phyloP scores from a whole-genome alignment of 139 green algal genomes.

The Raphidocelis subcapitata region DNA sequence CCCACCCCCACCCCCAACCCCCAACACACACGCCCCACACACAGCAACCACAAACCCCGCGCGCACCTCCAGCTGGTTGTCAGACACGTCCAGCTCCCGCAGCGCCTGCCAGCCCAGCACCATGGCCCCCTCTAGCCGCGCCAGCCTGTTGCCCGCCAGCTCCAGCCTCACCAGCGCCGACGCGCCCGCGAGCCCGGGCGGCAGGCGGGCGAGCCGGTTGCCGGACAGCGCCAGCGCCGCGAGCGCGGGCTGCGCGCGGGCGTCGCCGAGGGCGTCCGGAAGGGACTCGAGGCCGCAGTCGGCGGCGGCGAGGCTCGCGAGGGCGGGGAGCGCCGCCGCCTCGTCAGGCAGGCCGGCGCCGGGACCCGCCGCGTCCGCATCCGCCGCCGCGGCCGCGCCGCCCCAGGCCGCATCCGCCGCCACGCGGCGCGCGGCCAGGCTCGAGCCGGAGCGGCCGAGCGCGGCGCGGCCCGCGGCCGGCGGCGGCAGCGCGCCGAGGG shows the following conservation, averaged over 20 bases:
- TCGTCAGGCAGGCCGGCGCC: conserved; percentile 10
- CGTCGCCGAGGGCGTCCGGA: conserved; percentile 29
- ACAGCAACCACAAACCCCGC: no score
- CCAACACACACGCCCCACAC: no score
- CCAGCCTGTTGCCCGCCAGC: conserved; percentile 39
- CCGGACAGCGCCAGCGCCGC: conserved; percentile 38
- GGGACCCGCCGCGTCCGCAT: no score
- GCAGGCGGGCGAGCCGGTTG: conserved; percentile 45
- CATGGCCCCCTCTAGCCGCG: conserved; percentile 16
- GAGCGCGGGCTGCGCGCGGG: conserved; percentile 14
- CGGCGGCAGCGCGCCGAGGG: no score
- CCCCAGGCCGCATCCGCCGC: no score
- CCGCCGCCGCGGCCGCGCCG: no score
- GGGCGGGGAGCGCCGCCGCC: conserved; percentile 10
- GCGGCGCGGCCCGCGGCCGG: no score
- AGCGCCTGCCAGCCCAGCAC: conserved; percentile 23
- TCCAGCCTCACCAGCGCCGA: conserved; percentile 42
- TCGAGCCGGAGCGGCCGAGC: no score
- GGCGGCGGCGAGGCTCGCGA: conserved; percentile 15
- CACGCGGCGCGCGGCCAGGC: no score
- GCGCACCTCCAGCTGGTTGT: conserved; percentile 36
- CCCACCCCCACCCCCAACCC: no score
- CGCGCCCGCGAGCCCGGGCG: conserved; percentile 5
- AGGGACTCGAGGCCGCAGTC: conserved; percentile 22
- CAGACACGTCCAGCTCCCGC: conserved; percentile 39